Evolutionary conservation across 257 asterid species (phyloP).

Genomic region (Solanum arcanum): DNA sequence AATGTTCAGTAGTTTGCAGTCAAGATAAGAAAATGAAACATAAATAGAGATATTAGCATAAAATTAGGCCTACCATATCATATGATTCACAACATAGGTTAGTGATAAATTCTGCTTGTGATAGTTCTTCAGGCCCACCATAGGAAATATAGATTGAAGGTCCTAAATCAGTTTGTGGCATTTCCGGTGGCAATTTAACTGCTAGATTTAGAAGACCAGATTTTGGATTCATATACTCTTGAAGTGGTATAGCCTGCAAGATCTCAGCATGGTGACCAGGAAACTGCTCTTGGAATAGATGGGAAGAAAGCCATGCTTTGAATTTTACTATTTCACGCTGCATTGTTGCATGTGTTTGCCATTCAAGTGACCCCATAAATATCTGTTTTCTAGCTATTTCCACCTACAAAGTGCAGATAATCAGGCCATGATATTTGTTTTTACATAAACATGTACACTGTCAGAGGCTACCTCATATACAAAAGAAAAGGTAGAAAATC

Average conservation of each 20-base stretch:
- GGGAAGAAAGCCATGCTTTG: slow-evolving; percentile 78
- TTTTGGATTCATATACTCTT: slow-evolving; percentile 67
- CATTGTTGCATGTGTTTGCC: slow-evolving; percentile 52
- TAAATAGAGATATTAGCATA: not conserved
- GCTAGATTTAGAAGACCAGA: slow-evolving; percentile 81
- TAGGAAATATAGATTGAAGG: slow-evolving; percentile 70
- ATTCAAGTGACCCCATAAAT: slow-evolving; percentile 78
- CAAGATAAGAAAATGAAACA: not conserved
- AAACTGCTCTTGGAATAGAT: slow-evolving; percentile 64
- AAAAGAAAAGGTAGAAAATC: not conserved
- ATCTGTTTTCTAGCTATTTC: slow-evolving; percentile 59
- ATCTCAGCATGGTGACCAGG: slow-evolving; percentile 69
- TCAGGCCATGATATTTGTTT: not conserved
- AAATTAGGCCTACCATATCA: slow-evolving; percentile 54
- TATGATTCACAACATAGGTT: slow-evolving; percentile 68
- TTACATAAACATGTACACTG: not conserved
- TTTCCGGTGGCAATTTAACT: slow-evolving; percentile 56
- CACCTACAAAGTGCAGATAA: slow-evolving; percentile 42
- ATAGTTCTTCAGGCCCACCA: slow-evolving; percentile 70
- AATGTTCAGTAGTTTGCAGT: not conserved
- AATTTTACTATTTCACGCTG: slow-evolving; percentile 48
- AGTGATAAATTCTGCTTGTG: slow-evolving; percentile 53
- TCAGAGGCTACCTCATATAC: not conserved
- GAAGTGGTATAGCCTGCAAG: slow-evolving; percentile 65
- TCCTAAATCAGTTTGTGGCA: slow-evolving; percentile 57